These are phyloP conservation scores for Chenopodium berlandieri DNA, from an alignment of 148 eudicot species.

Conservation along the genomic window DNA sequence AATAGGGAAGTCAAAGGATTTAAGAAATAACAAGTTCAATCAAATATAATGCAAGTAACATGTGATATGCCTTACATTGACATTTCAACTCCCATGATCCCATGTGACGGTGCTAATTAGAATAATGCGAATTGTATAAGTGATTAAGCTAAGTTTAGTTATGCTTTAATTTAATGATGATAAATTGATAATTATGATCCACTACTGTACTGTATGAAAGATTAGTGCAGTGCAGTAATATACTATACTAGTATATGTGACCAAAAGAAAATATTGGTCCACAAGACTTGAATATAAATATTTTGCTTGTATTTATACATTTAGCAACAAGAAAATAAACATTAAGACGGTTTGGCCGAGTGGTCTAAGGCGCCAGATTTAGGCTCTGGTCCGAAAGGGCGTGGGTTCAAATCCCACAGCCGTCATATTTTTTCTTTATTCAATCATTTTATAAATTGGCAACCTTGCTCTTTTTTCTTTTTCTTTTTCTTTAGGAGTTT, in stretches of 20 bases:
- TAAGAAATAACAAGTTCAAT: background rate
- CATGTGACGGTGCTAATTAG: constrained; percentile 8
- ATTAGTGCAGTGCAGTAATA: too few relatives aligned
- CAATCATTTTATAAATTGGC: too few relatives aligned
- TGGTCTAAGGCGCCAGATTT: constrained; percentile 69
- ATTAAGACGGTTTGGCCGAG: constrained; percentile 57
- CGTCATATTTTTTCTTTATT: constrained; percentile 23
- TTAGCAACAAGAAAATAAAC: background rate
- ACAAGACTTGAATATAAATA: too few relatives aligned
- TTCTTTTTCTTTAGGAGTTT: too few relatives aligned
- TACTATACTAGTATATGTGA: too few relatives aligned
- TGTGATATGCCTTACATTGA: constrained; percentile 8
- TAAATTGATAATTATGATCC: too few relatives aligned
- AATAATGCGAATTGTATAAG: background rate
- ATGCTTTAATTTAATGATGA: background rate
- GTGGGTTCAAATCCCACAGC: constrained; percentile 68
- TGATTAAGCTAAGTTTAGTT: too few relatives aligned
- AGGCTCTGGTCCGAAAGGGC: constrained; percentile 71
- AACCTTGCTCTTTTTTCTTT: too few relatives aligned
- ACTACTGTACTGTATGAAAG: too few relatives aligned
- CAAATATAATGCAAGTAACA: background rate
- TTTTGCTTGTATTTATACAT: background rate
- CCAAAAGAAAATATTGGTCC: too few relatives aligned
- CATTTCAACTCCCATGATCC: background rate
- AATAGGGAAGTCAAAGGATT: background rate